These are phyloP conservation scores for Pisolithus thermaeus DNA, from an alignment of 1,284 basidiomycete genomes.

Conservation along the genomic window DNA sequence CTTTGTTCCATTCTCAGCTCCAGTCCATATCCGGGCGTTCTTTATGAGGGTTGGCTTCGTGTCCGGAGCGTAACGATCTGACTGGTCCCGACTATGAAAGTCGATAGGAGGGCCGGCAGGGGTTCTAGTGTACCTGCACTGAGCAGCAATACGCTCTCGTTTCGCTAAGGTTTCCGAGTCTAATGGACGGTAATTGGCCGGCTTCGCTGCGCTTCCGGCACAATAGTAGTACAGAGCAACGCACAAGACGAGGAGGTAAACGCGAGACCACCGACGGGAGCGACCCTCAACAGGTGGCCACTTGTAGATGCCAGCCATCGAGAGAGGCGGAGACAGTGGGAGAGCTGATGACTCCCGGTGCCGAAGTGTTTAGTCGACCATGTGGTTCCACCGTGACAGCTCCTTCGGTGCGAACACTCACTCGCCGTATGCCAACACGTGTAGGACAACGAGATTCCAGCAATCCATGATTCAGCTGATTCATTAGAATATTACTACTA, in stretches of 20 bases:
- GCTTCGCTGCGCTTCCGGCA: background rate
- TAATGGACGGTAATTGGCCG: background rate
- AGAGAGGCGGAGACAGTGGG: background rate
- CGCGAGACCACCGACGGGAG: background rate
- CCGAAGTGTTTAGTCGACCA: too few relatives aligned
- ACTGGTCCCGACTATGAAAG: conserved; percentile 48
- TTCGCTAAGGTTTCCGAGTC: conserved; percentile 6
- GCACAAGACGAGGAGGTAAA: conserved; percentile 1
- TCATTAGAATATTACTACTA: too few relatives aligned
- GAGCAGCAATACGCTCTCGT: conserved; percentile 32
- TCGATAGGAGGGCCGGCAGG: conserved; percentile 42
- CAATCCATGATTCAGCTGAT: too few relatives aligned
- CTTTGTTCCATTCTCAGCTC: conserved; percentile 54
- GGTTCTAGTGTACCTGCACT: conserved; percentile 40
- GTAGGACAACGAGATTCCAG: too few relatives aligned
- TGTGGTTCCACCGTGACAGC: too few relatives aligned
- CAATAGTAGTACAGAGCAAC: background rate
- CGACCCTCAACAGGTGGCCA: background rate
- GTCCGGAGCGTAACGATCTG: conserved; percentile 61
- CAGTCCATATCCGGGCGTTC: conserved; percentile 79
- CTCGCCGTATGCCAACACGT: too few relatives aligned
- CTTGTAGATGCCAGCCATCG: background rate
- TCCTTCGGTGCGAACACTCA: too few relatives aligned
- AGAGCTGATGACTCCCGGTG: background rate
- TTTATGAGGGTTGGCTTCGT: conserved; percentile 56